A percentile compares a stretch with the other conserved stretches of the same genome.
These are phyloP conservation scores for Chenopodium album DNA, from an alignment of 148 eudicot species.

Conservation along the genomic window DNA sequence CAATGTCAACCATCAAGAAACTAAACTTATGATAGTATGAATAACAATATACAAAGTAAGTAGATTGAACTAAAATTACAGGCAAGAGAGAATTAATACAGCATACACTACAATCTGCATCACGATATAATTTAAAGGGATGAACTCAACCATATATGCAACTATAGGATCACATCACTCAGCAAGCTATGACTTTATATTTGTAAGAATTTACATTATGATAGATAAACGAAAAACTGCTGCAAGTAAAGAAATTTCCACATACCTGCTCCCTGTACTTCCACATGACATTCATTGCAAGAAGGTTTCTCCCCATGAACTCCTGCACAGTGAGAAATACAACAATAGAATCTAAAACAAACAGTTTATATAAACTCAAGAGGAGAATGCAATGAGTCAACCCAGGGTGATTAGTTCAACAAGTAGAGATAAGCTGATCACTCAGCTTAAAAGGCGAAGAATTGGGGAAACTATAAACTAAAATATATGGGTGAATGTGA, in stretches of 20 bases:
- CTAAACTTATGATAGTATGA: no score
- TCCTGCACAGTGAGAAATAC: conserved; percentile 48
- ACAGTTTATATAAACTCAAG: background rate
- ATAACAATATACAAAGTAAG: background rate
- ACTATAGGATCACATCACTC: background rate
- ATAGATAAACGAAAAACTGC: background rate
- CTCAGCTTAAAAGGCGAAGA: background rate
- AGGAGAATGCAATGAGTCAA: background rate
- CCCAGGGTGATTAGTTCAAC: background rate
- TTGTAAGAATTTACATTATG: no score
- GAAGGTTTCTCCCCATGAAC: conserved; percentile 96
- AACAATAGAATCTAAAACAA: conserved; percentile 3
- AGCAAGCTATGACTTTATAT: background rate
- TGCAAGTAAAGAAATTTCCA: conserved; percentile 6
- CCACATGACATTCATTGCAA: conserved; percentile 99
- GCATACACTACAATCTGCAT: background rate
- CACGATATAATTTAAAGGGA: background rate
- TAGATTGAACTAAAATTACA: background rate
- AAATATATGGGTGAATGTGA: no score
- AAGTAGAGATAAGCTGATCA: background rate
- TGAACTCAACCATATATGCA: background rate
- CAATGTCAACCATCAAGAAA: background rate
- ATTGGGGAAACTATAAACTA: no score
- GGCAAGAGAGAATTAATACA: background rate
- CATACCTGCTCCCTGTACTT: conserved; percentile 81